phyloP scores from a whole-genome alignment of 495 filamentous ascomycete species.

The Daldinia vernicosa region DNA sequence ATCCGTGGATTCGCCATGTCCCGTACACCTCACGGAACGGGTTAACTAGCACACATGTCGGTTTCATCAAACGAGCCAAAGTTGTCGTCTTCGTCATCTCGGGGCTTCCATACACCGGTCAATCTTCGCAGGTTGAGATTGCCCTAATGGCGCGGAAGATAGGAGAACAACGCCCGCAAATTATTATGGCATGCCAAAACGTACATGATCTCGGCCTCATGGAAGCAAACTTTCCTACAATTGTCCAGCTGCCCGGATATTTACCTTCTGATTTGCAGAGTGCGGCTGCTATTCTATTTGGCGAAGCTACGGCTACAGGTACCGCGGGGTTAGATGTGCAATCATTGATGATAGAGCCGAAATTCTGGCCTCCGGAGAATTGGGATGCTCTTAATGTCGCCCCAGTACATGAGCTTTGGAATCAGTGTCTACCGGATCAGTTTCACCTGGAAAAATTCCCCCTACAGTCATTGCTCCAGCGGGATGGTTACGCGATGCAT shows the following conservation, averaged over 20 bases:
- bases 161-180: slow-evolving; percentile 59
- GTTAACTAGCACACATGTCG: slow-evolving; percentile 67
- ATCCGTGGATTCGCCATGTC: slow-evolving; percentile 67
- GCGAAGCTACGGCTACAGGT: slow-evolving; percentile 41
- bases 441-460: slow-evolving; percentile 56
- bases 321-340: slow-evolving; percentile 45
- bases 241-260: slow-evolving; percentile 59
- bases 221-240: slow-evolving; percentile 55
- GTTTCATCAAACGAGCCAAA: slow-evolving; percentile 65
- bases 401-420: slow-evolving; percentile 60
- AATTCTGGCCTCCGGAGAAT: slow-evolving; percentile 57
- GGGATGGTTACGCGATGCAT: slow-evolving; percentile 69
- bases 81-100: slow-evolving; percentile 64
- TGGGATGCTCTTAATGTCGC: slow-evolving; percentile 57
- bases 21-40: slow-evolving; percentile 66
- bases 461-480: slow-evolving; percentile 63
- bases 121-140: slow-evolving; percentile 53
- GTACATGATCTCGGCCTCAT: slow-evolving; percentile 47
- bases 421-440: slow-evolving; percentile 54
- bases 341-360: slow-evolving; percentile 51
- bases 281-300: slow-evolving; percentile 65
- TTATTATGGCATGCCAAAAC: slow-evolving; percentile 60
- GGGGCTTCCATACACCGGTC: slow-evolving; percentile 48
- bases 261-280: slow-evolving; percentile 60
- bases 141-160: slow-evolving; percentile 54